Conservation (phyloP, 352 stramenopile genomes). For the Globisporangium splendens region DNA sequence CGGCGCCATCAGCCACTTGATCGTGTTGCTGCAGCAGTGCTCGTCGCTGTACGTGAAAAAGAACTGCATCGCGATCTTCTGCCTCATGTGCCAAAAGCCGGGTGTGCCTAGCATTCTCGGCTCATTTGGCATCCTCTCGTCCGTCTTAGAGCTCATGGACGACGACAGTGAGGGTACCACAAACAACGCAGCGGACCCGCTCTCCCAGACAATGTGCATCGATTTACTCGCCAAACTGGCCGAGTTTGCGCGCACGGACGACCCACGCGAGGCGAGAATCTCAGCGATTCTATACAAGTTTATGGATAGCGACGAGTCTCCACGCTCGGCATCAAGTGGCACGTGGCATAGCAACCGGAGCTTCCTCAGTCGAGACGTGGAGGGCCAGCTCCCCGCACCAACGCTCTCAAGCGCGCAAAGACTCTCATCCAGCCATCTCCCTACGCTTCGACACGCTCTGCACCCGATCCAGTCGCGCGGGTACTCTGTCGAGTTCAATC, state of each 20-base stretch:
- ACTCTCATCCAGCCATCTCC: conserved; percentile 16
- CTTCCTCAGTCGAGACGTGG: conserved; percentile 34
- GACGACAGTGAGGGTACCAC: conserved; percentile 13
- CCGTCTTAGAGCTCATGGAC: conserved; percentile 53
- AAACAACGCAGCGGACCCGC: conserved; percentile 11
- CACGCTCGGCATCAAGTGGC: background rate
- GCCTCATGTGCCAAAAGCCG: conserved; percentile 44
- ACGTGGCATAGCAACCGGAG: conserved; percentile 55
- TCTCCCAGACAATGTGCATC: conserved; percentile 61
- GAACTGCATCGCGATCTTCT: conserved; percentile 72
- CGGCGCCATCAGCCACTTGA: conserved; percentile 44
- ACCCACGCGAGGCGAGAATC: conserved; percentile 48
- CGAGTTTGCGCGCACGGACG: conserved; percentile 48
- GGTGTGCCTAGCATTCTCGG: conserved; percentile 42
- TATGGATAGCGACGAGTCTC: conserved; percentile 48
- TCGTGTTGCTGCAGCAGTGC: conserved; percentile 37
- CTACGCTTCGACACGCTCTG: conserved; percentile 25
- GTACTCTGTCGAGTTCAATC: conserved; percentile 49
- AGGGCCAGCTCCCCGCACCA: conserved; percentile 22
- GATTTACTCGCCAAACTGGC: conserved; percentile 62
- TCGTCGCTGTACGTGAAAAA: conserved; percentile 44
- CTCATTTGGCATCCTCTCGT: conserved; percentile 51
- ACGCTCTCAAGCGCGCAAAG: conserved; percentile 29
- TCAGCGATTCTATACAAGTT: conserved; percentile 55
- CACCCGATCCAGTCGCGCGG: conserved; percentile 37